These are phyloP conservation scores for Styphnolobium japonicum DNA, from an alignment of 306 rosid species.

Conservation along the genomic window DNA sequence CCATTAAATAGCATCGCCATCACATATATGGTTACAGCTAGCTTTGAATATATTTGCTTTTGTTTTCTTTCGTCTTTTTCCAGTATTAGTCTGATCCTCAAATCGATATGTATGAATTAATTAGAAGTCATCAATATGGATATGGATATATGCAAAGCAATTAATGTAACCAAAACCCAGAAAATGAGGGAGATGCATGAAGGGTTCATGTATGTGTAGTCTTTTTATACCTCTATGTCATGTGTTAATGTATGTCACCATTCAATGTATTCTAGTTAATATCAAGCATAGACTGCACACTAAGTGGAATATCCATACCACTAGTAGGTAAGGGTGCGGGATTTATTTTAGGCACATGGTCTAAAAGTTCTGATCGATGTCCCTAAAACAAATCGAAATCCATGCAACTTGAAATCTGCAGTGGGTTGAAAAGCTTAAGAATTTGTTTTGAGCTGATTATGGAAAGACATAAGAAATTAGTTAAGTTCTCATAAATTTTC, in stretches of 20 bases:
- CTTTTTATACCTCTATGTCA: slow-evolving; percentile 10
- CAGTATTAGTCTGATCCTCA: slow-evolving; percentile 1
- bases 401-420: neutral
- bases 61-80: slow-evolving; percentile 7
- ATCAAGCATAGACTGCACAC: neutral
- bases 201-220: slow-evolving; percentile 27
- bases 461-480: slow-evolving; percentile 19
- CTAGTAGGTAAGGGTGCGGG: slow-evolving; percentile 13
- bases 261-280: slow-evolving; percentile 38
- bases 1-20: slow-evolving; percentile 23
- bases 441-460: neutral
- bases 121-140: slow-evolving; percentile 24
- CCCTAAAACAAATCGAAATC: slow-evolving; percentile 2
- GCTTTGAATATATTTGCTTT: slow-evolving; percentile 8
- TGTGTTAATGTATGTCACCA: neutral
- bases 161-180: slow-evolving; percentile 36
- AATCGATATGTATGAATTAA: slow-evolving; percentile 1
- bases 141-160: slow-evolving; percentile 32
- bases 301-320: neutral
- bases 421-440: neutral
- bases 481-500: neutral
- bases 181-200: slow-evolving; percentile 31
- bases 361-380: neutral
- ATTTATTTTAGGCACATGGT: slow-evolving; percentile 2
- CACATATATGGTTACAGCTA: slow-evolving; percentile 30